These are phyloP conservation scores for Pyrenochaeta sp. DNA, from an alignment of 2,329 filamentous ascomycete genomes.

Conservation along the genomic window DNA sequence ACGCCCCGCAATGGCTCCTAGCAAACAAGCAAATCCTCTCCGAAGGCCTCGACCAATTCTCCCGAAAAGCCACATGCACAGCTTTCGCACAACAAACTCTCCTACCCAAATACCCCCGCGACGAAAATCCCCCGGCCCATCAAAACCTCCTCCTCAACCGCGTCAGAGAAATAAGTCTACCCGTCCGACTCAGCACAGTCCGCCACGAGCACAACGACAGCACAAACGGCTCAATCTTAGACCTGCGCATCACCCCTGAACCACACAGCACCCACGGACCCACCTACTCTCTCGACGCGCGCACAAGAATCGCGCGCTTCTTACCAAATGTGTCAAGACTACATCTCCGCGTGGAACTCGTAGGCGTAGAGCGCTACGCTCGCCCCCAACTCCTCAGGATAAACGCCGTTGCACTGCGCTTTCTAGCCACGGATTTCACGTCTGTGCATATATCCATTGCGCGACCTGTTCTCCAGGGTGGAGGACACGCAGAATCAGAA, in stretches of 20 bases:
- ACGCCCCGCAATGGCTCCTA: background rate
- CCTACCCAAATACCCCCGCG: background rate
- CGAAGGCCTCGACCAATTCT: constrained; percentile 1
- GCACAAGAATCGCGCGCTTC: background rate
- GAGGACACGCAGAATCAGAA: background rate
- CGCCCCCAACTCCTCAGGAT: background rate
- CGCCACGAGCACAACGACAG: background rate
- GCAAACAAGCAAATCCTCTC: background rate
- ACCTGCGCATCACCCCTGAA: background rate
- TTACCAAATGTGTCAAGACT: background rate
- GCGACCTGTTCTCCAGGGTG: background rate
- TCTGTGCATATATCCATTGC: background rate
- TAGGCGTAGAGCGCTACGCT: background rate
- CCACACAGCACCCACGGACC: background rate
- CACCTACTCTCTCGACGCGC: no score
- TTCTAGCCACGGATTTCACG: background rate
- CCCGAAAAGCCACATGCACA: background rate
- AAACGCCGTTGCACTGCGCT: background rate
- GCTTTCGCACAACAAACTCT: background rate
- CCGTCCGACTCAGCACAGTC: background rate
- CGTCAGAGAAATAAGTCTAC: background rate
- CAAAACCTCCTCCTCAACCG: background rate
- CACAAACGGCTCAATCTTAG: background rate
- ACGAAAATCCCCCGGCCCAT: background rate
- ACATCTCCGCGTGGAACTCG: background rate